A percentile compares a stretch with the other conserved stretches of the same genome.
These are phyloP conservation scores for Cladorrhinum sp. DNA, from an alignment of 2,329 filamentous ascomycete genomes.

Conservation along the genomic window DNA sequence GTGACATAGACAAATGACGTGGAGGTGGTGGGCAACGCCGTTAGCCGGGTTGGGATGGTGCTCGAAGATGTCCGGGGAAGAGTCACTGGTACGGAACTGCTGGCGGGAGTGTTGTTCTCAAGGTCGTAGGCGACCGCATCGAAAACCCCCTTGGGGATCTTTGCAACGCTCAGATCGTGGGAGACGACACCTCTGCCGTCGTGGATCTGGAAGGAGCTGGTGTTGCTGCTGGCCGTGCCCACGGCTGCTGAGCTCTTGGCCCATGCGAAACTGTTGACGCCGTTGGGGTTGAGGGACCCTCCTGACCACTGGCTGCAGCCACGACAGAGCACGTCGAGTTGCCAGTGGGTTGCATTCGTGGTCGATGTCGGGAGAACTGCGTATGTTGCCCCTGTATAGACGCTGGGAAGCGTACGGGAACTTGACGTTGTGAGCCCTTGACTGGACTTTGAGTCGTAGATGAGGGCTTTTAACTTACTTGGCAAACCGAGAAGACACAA, in stretches of 20 bases:
- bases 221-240: conserved; percentile 26
- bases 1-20: conserved; percentile 8
- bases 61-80: conserved; percentile 1
- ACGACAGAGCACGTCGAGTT: conserved; percentile 30
- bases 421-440: conserved; percentile 4
- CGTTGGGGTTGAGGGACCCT: conserved; percentile 26
- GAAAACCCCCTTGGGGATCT: conserved; percentile 27
- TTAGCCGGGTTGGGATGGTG: neutral
- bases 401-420: conserved; percentile 18
- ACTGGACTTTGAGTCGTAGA: neutral
- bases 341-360: conserved; percentile 31
- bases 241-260: conserved; percentile 25
- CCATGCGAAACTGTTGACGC: conserved; percentile 27
- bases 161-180: conserved; percentile 24
- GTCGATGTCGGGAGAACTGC: conserved; percentile 22
- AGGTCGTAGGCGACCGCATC: conserved; percentile 24
- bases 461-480: conserved; percentile 30
- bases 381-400: conserved; percentile 26
- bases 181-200: conserved; percentile 25
- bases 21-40: neutral
- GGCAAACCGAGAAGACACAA: conserved; percentile 39
- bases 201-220: conserved; percentile 25
- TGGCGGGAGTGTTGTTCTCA: neutral
- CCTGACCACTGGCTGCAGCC: conserved; percentile 29
- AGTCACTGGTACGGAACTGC: neutral